Conservation (phyloP, 2,329 filamentous ascomycete genomes). For the Penicillium olsonii region DNA sequence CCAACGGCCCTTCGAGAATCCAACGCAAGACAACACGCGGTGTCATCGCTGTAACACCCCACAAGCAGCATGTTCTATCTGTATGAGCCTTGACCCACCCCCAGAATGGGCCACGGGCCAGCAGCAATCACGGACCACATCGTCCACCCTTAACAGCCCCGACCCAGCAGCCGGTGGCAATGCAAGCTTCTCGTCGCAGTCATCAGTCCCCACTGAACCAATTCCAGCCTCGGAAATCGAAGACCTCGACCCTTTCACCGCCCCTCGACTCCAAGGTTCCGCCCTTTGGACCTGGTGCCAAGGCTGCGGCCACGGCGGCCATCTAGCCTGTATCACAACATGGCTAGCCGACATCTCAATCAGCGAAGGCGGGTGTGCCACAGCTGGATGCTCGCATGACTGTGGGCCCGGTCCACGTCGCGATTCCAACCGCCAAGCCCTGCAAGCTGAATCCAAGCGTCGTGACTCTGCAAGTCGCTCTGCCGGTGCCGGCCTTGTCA, state of each 20-base stretch:
- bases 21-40: conserved; percentile 49
- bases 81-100: conserved; percentile 44
- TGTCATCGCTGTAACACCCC: conserved; percentile 53
- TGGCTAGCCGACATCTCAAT: conserved; percentile 56
- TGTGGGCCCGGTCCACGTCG: conserved; percentile 55
- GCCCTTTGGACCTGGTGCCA: conserved; percentile 60
- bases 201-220: conserved; percentile 41
- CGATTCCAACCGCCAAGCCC: conserved; percentile 38
- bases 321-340: conserved; percentile 57
- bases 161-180: conserved; percentile 24
- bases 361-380: conserved; percentile 59
- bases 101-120: conserved; percentile 40
- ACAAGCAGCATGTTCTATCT: conserved; percentile 45
- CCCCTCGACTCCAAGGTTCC: conserved; percentile 34
- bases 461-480: conserved; percentile 36
- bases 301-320: conserved; percentile 62
- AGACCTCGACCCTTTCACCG: conserved; percentile 27
- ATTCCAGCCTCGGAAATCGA: conserved; percentile 28
- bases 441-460: conserved; percentile 35
- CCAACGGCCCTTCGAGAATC: conserved; percentile 57
- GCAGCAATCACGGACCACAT: conserved; percentile 10
- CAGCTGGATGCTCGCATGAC: conserved; percentile 61
- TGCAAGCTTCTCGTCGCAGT: conserved; percentile 47
- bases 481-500: conserved; percentile 39
- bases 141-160: conserved; percentile 11